Evolutionary conservation across 345 rosid genomes (phyloP).

Genomic region (Adansonia digitata): DNA sequence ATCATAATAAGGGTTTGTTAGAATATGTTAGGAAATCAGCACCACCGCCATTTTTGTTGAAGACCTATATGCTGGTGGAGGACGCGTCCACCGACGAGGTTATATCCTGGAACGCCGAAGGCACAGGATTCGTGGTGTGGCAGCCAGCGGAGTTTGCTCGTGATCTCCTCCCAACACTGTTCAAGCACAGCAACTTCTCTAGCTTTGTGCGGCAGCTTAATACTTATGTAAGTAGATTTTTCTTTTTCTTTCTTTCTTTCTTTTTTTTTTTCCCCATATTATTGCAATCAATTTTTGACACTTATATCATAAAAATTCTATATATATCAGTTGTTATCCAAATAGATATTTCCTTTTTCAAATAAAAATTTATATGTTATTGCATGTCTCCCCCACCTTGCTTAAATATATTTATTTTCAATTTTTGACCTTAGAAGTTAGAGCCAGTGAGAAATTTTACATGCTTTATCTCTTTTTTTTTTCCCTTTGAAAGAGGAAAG

Average conservation of each 20-base stretch:
- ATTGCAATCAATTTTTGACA: not conserved
- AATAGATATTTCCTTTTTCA: not conserved
- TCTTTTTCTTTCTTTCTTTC: not conserved
- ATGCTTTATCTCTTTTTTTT: not conserved
- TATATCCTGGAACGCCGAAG: slow-evolving; percentile 70
- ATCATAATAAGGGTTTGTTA: slow-evolving; percentile 20
- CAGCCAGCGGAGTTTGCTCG: slow-evolving; percentile 72
- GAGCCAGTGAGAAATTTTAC: not conserved
- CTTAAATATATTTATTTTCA: not conserved
- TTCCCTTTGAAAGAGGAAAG: not conserved
- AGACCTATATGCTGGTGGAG: slow-evolving; percentile 75
- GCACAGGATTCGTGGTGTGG: slow-evolving; percentile 76
- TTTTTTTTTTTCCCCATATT: not conserved
- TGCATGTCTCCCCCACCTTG: not conserved
- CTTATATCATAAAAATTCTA: not conserved
- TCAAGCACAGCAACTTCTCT: slow-evolving; percentile 91
- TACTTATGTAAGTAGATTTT: slow-evolving; percentile 50
- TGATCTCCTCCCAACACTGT: slow-evolving; percentile 75
- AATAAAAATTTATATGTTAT: not conserved
- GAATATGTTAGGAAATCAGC: slow-evolving; percentile 43
- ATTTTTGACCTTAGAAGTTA: not conserved
- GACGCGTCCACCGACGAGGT: slow-evolving; percentile 66
- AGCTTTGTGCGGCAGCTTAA: slow-evolving; percentile 41
- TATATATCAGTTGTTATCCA: not conserved
- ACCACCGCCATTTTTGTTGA: slow-evolving; percentile 62